Evolutionary conservation across 2,329 filamentous ascomycete species (phyloP).

Genomic region (Lizonia empirigonia): DNA sequence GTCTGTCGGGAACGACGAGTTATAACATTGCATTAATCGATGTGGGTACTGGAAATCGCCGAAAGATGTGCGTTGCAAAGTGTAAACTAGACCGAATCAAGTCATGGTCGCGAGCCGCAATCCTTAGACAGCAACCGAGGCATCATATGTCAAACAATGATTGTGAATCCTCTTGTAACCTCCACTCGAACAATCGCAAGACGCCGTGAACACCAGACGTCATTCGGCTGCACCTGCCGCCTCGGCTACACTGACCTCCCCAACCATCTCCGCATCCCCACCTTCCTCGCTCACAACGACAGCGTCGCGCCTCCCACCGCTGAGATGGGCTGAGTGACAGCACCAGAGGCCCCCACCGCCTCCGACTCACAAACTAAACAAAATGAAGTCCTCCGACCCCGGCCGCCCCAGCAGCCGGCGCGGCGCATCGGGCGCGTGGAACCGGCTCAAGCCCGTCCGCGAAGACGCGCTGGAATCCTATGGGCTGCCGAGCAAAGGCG

Average conservation of each 20-base stretch:
- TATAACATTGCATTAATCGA: too few relatives aligned
- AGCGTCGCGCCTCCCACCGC: constrained; percentile 10
- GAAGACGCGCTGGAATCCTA: constrained; percentile 79
- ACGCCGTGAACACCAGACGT: background rate
- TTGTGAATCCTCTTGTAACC: too few relatives aligned
- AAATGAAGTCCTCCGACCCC: constrained; percentile 42
- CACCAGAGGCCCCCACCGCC: too few relatives aligned
- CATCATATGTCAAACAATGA: background rate
- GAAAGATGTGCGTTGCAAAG: constrained; percentile 1
- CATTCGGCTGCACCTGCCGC: constrained; percentile 5
- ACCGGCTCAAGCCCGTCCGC: constrained; percentile 69
- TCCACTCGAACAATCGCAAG: too few relatives aligned
- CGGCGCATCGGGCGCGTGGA: constrained; percentile 48
- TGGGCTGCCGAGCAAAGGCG: constrained; percentile 88
- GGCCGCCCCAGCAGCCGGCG: constrained; percentile 45
- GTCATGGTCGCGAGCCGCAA: constrained; percentile 19
- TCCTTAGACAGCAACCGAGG: background rate
- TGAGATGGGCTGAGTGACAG: constrained; percentile 22
- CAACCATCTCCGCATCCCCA: constrained; percentile 33
- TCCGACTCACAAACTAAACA: too few relatives aligned
- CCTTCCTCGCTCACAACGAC: constrained; percentile 31
- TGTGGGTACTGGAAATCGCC: background rate
- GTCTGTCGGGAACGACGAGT: too few relatives aligned
- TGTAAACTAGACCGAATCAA: constrained; percentile 18
- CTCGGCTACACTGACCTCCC: constrained; percentile 4